Percentiles rank a stretch among this genome's conserved stretches.
Evolutionary conservation across 2,329 filamentous ascomycete genomes (phyloP).

Genomic region (Chaetomium globosum): DNA sequence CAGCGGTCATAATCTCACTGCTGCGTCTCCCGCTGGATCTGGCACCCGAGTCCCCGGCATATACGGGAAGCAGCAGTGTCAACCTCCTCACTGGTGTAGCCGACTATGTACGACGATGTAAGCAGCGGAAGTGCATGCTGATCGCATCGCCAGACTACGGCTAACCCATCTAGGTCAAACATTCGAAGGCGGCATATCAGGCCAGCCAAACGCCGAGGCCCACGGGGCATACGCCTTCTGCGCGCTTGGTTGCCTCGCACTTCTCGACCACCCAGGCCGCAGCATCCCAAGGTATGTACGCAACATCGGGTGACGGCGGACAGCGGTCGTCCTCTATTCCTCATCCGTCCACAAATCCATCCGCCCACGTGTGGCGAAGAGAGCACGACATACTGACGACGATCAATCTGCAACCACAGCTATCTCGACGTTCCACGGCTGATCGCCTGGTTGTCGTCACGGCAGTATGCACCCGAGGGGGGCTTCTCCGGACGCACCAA

Average conservation of each 20-base stretch:
- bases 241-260: constrained; percentile 82
- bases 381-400: constrained; percentile 35
- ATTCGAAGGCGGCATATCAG: constrained; percentile 91
- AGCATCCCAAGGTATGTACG: constrained; percentile 74
- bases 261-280: constrained; percentile 76
- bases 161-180: constrained; percentile 68
- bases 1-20: constrained; percentile 79
- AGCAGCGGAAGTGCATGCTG: constrained; percentile 42
- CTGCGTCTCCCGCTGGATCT: constrained; percentile 81
- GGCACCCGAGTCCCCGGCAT: constrained; percentile 69
- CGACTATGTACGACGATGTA: constrained; percentile 80
- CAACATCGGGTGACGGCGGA: constrained; percentile 12
- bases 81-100: constrained; percentile 72
- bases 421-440: constrained; percentile 77
- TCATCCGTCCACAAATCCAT: constrained; percentile 18
- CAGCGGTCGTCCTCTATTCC: background rate
- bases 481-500: constrained; percentile 94
- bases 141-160: background rate
- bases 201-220: constrained; percentile 82
- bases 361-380: constrained; percentile 45
- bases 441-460: constrained; percentile 83
- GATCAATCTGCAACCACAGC: constrained; percentile 46
- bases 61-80: constrained; percentile 61
- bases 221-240: constrained; percentile 98
- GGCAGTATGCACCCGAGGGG: constrained; percentile 88